Base-by-base conservation (phyloP, 106 monocot species). In the Dendrobium chrysotoxum region DNA sequence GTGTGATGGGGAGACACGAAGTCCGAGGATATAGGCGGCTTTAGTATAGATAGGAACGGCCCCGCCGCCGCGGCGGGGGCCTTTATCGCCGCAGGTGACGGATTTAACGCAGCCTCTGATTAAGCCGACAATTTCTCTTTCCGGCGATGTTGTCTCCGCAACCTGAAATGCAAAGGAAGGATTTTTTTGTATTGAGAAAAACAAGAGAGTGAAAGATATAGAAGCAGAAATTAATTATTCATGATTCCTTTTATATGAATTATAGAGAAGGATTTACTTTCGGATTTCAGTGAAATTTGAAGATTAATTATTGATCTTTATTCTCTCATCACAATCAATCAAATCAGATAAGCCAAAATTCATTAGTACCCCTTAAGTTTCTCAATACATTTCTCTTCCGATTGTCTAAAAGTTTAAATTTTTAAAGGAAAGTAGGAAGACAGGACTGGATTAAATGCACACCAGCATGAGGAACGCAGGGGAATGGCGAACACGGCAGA, bases 81-180 rank as follows among this genome's bases (percentile, higher is more conserved):
- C 75, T 76, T 83, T 87, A 75, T 81, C 84, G 28, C 91, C 89
- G 81, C 89, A 86, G 67, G 86, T 83, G 23, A 92, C 91, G 0
- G 85, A 85, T 72, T 95, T 95, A 68, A 95, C 68, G 71, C 88
- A 87, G 71, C 94, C 94, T 28, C 94, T 86, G 28, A 94, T 76
- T 26, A 94, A 40, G 20, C 94, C 94, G 3, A 94, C 91, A 46
- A 91, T 91, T 68, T 86, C 61, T 35, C 70, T 81, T 77, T 53
- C 77, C 40, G 78, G 57, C 20, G 77, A 84, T 2, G 4, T 45
- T 28, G 89, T 83, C 75, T 93, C 93, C 1, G 89, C 93, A 10
- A 91, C 91, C 91, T 90, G 42, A 54, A 79, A 39, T 25, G 21
- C 39, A 41, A 40, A 72, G 11, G 18, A 25, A 0, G 7, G 10